Base-by-base conservation (phyloP, 192 early-diverging fungal genomes). In the Coemansia sp. region DNA sequence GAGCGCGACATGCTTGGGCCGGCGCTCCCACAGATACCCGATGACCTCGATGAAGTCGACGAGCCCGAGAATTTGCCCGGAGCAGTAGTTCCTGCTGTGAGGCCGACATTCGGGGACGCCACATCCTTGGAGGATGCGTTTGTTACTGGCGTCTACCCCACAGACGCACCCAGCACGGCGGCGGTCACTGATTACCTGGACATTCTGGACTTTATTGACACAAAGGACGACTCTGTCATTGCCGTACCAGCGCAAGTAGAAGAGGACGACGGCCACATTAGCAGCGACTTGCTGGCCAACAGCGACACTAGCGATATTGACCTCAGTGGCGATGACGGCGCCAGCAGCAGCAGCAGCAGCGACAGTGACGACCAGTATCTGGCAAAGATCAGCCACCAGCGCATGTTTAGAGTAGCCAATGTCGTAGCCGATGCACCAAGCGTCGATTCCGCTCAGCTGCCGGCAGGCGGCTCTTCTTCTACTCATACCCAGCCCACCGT, bases 271-370 rank as follows among this genome's bases (percentile, higher is more conserved):
- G 76, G 70, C 8, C 76, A 80, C 38, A 55, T 73, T 44, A 80
- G 76, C 70, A 80, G 76, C 67, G 76, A 80, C 46, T 41, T 73
- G 52, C 53, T 59, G 7, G 60, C 60, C 46, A 72, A 68, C 67
- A 58, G 62, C 56, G 64, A 63, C 18, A 54, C 67, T 21, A 65
- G 60, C 37, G 65, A 68, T 0, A 60, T 72, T 5, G 58, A 61
- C 14, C 63, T 68, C 55, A 72, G 66, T 33, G 44, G 29, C 8
- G 69, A 55, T 5, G 35, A 53, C 35, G 21, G 39, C 19, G 41
- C 37, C 7, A 17, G 58, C 39, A 50, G 48, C 32, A 53, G 48
- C 32, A 53, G 64, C 10, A 67, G 62, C 65, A 57, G 60, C 43
- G 65, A 74, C 33, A 78, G 65, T 50, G 74, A 70, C 53, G 60